Conservation (phyloP, 2,329 filamentous ascomycete genomes). For the Plectosphaerella sp. region DNA sequence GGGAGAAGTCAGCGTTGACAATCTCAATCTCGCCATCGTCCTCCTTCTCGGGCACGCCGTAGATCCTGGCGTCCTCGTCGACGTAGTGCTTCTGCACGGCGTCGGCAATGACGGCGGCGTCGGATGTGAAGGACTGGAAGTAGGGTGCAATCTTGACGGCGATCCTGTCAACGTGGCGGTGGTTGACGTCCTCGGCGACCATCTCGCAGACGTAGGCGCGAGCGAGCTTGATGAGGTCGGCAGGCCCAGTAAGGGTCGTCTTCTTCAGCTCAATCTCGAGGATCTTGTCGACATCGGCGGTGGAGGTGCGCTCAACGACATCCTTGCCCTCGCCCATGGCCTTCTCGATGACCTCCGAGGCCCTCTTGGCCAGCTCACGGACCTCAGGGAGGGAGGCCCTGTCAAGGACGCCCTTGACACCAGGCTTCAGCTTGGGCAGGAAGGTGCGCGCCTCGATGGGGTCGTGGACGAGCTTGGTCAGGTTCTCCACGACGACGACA, state of each 20-base stretch:
- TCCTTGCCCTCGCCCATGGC: constrained; percentile 75
- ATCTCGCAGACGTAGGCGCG: constrained; percentile 76
- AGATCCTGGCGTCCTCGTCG: constrained; percentile 82
- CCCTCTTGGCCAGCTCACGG: constrained; percentile 79
- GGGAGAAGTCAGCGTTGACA: constrained; percentile 95
- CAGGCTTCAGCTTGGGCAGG: constrained; percentile 88
- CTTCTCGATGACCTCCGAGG: constrained; percentile 82
- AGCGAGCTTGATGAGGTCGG: constrained; percentile 62
- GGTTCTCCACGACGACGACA: constrained; percentile 93
- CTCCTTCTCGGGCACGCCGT: constrained; percentile 76
- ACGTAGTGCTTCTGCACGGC: constrained; percentile 75
- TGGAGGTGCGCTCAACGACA: constrained; percentile 61
- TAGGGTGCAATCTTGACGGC: constrained; percentile 67
- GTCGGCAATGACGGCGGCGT: constrained; percentile 60
- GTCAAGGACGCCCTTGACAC: constrained; percentile 83
- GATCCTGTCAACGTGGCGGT: constrained; percentile 73
- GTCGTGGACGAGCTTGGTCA: constrained; percentile 96
- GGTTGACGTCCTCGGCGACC: constrained; percentile 84
- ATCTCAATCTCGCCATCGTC: constrained; percentile 93
- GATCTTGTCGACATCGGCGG: constrained; percentile 69
- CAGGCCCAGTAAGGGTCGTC: constrained; percentile 54
- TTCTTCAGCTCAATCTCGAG: constrained; percentile 74
- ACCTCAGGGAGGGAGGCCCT: constrained; percentile 93
- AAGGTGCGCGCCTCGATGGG: constrained; percentile 93
- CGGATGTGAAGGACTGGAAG: constrained; percentile 64